phyloP scores from a whole-genome alignment of 73 alveolate species.

The Paramecium sexaurelia region DNA sequence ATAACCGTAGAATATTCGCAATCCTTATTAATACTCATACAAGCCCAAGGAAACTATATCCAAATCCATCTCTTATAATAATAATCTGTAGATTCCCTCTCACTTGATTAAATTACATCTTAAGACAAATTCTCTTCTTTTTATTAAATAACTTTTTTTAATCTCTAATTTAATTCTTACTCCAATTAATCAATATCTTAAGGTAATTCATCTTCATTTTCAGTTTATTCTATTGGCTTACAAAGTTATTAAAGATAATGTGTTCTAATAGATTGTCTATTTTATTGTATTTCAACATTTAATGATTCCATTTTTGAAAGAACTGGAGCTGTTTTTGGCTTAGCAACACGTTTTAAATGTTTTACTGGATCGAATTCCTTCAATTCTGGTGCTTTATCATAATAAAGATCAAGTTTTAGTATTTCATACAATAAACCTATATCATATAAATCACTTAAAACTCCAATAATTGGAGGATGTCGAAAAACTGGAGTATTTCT shows the following conservation, averaged over 20 bases:
- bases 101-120: background rate
- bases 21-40: conserved; percentile 63
- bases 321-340: conserved; percentile 12
- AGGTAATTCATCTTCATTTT: conserved; percentile 31
- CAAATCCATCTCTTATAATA: conserved; percentile 85
- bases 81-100: conserved; percentile 70
- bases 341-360: conserved; percentile 58
- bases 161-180: background rate
- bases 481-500: conserved; percentile 72
- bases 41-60: conserved; percentile 84
- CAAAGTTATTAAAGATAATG: conserved; percentile 32
- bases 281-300: conserved; percentile 56
- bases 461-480: conserved; percentile 80
- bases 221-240: background rate
- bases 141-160: background rate
- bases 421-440: conserved; percentile 74
- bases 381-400: conserved; percentile 63
- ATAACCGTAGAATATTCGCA: conserved; percentile 65
- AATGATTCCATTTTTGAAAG: conserved; percentile 45
- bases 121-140: background rate
- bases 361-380: background rate
- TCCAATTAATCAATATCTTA: conserved; percentile 15
- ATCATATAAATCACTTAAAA: conserved; percentile 68
- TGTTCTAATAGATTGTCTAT: conserved; percentile 47
- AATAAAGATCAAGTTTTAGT: conserved; percentile 63